Evolutionary conservation across 306 rosid species (phyloP), one percentile per base, ranked within the genome.

Genomic region (Neltuma alba): DNA sequence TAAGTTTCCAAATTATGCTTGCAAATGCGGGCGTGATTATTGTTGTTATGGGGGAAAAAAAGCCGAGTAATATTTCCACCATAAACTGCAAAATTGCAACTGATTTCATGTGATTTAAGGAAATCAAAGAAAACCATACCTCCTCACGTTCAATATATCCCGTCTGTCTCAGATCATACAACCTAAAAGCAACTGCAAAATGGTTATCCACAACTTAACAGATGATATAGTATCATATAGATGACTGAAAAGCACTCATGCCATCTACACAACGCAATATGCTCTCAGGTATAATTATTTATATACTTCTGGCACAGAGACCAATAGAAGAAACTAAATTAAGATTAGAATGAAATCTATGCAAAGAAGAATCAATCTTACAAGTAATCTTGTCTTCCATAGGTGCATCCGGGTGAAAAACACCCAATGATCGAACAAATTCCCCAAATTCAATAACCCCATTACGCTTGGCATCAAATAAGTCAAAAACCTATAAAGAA

Each of bases 401-500:
- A 74, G 89, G 73, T 67, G 93, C 92, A 76, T 87, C 62, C 50
- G 98, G 98, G 69, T 93, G 98, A 84, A 91, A 91, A 66, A 91
- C 82, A 40, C 93, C 91, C 58, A 93, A 74, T 41, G 98, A 90
- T 83, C 93, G 84, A 66, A 93, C 97, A 76, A 93, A 93, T 74
- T 91, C 98, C 38, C 95, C 97, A 20, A 91, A 93, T 48, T 91
- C 97, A 61, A 93, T 93, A 71, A 90, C 95, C 40, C 97, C 98
- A 23, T 93, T 93, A 72, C 80, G 85, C 86, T 93, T 93, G 16
- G 85, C 0, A 78, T 93, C 98, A 85, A 93, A 91, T 74, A 93
- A 52, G 85, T 93, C 91, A 65, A 91, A 93, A 77, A 93, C 81
- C 98, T 93, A 48, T 8, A 77, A 76, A 68, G 42, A 76, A 58